Percentiles rank a stretch among this genome's conserved stretches.
Conservation (phyloP, 768 basidiomycete genomes). For the Amylocystis lapponica region DNA sequence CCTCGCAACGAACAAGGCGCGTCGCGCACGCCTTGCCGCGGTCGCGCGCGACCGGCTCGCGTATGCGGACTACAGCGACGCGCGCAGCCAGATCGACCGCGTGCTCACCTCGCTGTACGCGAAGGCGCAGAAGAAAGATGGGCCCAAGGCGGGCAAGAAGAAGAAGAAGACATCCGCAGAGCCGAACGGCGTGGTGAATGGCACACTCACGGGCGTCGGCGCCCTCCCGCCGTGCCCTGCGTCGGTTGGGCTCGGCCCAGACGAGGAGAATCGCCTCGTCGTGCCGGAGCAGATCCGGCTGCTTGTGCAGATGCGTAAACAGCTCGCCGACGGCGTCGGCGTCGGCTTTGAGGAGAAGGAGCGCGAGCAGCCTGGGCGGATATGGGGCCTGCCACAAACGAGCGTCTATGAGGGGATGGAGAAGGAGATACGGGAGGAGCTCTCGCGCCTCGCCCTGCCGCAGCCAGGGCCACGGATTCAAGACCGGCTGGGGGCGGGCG, state of each 20-base stretch:
- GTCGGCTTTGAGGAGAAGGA: slow-evolving; percentile 73
- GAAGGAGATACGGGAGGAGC: slow-evolving; percentile 46
- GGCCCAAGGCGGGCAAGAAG: slow-evolving; percentile 62
- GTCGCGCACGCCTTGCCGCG: slow-evolving; percentile 63
- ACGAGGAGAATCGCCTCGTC: slow-evolving; percentile 56
- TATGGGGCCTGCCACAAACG: slow-evolving; percentile 71
- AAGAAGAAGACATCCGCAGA: slow-evolving; percentile 61
- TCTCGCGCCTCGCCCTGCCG: slow-evolving; percentile 16
- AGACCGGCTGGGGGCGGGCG: neutral
- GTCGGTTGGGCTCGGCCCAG: slow-evolving; percentile 61
- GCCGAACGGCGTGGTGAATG: slow-evolving; percentile 24
- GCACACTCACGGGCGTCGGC: slow-evolving; percentile 21
- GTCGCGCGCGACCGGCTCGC: slow-evolving; percentile 85
- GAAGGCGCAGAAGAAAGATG: slow-evolving; percentile 80
- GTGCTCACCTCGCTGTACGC: slow-evolving; percentile 68
- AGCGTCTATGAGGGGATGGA: slow-evolving; percentile 76
- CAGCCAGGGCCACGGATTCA: slow-evolving; percentile 12
- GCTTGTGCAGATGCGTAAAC: slow-evolving; percentile 67
- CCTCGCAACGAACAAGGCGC: slow-evolving; percentile 75
- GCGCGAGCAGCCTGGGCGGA: slow-evolving; percentile 52
- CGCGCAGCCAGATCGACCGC: slow-evolving; percentile 83
- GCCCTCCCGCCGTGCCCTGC: slow-evolving; percentile 60
- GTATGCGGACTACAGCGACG: slow-evolving; percentile 85
- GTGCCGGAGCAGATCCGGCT: slow-evolving; percentile 65
- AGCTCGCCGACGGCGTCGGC: slow-evolving; percentile 78